Base-by-base conservation (phyloP, 805 yeast species). In the Cyberlindnera euphorbiae region DNA sequence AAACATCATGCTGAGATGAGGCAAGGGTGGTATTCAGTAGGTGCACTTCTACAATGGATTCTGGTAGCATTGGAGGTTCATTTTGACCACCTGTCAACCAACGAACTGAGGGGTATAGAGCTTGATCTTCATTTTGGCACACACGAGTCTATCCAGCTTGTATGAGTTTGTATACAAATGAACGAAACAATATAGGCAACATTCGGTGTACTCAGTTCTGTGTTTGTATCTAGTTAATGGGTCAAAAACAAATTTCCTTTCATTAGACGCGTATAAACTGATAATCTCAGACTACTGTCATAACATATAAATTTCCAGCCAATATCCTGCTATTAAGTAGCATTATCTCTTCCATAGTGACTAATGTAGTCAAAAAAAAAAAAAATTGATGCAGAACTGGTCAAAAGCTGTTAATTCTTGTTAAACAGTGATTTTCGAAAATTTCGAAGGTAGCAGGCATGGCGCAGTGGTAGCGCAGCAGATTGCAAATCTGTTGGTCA, bases 391-490 rank as follows among this genome's bases (percentile, higher is more conserved):
- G 26, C 26, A 7, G 12, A 24, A 24, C 12, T 24, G 6, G 7
- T n/a, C n/a, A n/a, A n/a, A n/a, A n/a, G n/a, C n/a, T n/a, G n/a
- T n/a, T n/a, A n/a, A n/a, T n/a, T n/a, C n/a, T n/a, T 14, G 11
- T 6, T 26, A 15, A 26, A 14, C 9, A 13, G 28, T 11, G 17
- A 5, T 11, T 11, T 26, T 22, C 17, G 11, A 11, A 15, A 28
- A 12, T 22, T 13, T 26, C 28, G 35, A 30, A 31, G 35, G 12
- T 21, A 21, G 36, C 36, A 22, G 30, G 22, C 25, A 25, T 84
- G 88, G 94, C 93, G 88, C 89, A 84, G 93, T 79, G 93, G 95
- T 83, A 84, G 90, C 89, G 94, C 93, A 82, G 88, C 86, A 81
- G 95, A 85, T 85, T 85, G 94, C 95, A 85, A 84, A 83, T 85